Evolutionary conservation across 495 filamentous ascomycete genomes (phyloP).

Genomic region (Podospora australis): DNA sequence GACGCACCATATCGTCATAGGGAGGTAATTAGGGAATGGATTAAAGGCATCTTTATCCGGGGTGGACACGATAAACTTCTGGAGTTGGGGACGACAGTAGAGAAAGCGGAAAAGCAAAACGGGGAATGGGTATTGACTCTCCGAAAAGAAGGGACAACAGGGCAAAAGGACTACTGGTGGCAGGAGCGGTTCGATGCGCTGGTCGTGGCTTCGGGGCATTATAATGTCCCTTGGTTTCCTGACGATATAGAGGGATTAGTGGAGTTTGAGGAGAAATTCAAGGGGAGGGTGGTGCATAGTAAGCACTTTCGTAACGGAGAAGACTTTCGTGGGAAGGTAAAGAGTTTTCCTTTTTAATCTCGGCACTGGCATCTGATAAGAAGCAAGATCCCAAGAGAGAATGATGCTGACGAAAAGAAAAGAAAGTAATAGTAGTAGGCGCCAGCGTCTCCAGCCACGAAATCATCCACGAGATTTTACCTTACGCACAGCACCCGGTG

Average conservation of each 20-base stretch:
- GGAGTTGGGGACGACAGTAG: slow-evolving; percentile 36
- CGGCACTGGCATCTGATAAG: background rate
- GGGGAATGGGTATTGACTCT: slow-evolving; percentile 36
- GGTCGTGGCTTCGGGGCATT: slow-evolving; percentile 29
- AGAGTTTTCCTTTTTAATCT: background rate
- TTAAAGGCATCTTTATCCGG: slow-evolving; percentile 33
- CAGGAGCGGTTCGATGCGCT: slow-evolving; percentile 30
- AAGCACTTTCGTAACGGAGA: slow-evolving; percentile 27
- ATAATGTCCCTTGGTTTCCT: slow-evolving; percentile 31
- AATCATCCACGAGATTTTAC: slow-evolving; percentile 29
- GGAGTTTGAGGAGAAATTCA: slow-evolving; percentile 26
- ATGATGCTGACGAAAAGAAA: background rate
- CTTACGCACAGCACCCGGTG: slow-evolving; percentile 21
- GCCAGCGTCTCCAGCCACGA: slow-evolving; percentile 30
- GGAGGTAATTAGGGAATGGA: slow-evolving; percentile 31
- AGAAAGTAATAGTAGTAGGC: slow-evolving; percentile 29
- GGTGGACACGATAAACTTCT: slow-evolving; percentile 30
- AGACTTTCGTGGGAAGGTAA: slow-evolving; percentile 39
- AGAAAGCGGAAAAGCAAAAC: slow-evolving; percentile 29
- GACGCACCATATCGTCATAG: slow-evolving; percentile 33
- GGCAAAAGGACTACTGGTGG: slow-evolving; percentile 36
- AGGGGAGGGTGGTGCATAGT: slow-evolving; percentile 28
- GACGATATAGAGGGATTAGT: slow-evolving; percentile 23
- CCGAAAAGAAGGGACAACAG: slow-evolving; percentile 22
- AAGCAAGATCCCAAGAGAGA: too few relatives aligned